phyloP scores from a whole-genome alignment of 306 rosid species.

The Leucaena leucocephala region DNA sequence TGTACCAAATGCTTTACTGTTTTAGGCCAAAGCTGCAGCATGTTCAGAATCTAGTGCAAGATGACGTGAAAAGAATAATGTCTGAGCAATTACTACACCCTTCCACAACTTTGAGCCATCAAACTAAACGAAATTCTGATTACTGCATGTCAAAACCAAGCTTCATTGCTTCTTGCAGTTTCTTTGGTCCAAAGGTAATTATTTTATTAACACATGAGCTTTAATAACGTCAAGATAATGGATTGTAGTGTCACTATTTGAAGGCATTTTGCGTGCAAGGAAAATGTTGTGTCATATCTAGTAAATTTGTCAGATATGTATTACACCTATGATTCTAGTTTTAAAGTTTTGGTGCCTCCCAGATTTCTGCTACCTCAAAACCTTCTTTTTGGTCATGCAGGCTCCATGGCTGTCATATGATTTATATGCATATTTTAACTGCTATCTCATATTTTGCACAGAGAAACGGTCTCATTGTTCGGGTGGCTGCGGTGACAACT shows the following conservation, averaged over 20 bases:
- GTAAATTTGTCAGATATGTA: background rate
- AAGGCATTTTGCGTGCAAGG: background rate
- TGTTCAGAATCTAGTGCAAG: slow-evolving; percentile 63
- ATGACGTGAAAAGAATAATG: slow-evolving; percentile 68
- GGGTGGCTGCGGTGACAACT: slow-evolving; percentile 84
- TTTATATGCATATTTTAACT: slow-evolving; percentile 23
- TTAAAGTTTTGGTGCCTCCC: background rate
- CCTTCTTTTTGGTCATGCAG: background rate
- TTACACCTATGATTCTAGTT: background rate
- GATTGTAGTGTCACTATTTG: background rate
- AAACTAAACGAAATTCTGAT: slow-evolving; percentile 43
- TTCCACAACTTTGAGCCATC: slow-evolving; percentile 50
- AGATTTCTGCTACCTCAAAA: background rate
- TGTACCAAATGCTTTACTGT: slow-evolving; percentile 1
- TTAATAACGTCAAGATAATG: background rate
- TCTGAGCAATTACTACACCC: slow-evolving; percentile 61
- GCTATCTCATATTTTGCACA: slow-evolving; percentile 38
- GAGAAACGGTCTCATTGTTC: slow-evolving; percentile 73
- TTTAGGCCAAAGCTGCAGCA: slow-evolving; percentile 80
- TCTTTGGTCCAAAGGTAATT: slow-evolving; percentile 81
- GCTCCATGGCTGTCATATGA: slow-evolving; percentile 12
- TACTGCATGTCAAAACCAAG: slow-evolving; percentile 54
- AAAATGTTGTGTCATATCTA: background rate
- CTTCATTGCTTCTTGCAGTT: slow-evolving; percentile 82
- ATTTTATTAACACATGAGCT: slow-evolving; percentile 1